These are phyloP conservation scores for Kingdonia uniflora DNA, from an alignment of 164 flowering plant genomes.

Conservation along the genomic window DNA sequence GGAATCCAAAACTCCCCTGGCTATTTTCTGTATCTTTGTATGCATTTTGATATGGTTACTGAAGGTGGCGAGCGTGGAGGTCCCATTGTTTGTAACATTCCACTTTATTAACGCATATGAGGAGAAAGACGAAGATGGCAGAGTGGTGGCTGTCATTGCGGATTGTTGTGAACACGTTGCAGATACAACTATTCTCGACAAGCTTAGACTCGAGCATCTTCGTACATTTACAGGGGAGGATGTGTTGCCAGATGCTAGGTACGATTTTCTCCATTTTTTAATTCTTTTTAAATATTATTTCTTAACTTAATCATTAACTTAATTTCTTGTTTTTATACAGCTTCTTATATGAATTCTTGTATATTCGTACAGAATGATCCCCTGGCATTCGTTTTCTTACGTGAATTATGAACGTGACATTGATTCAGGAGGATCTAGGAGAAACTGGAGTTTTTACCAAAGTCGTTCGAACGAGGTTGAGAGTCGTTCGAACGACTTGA, in stretches of 20 bases:
- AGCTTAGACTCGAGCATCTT: conserved; percentile 59
- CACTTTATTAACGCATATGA: conserved; percentile 96
- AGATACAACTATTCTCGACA: conserved; percentile 60
- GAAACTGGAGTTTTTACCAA: too few relatives aligned
- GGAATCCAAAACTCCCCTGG: too few relatives aligned
- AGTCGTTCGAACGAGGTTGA: too few relatives aligned
- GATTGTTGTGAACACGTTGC: conserved; percentile 95
- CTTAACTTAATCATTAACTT: too few relatives aligned
- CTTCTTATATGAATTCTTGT: too few relatives aligned
- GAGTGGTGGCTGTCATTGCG: conserved; percentile 51
- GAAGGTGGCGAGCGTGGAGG: conserved; percentile 95
- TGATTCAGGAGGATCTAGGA: too few relatives aligned
- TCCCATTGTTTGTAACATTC: conserved; percentile 79
- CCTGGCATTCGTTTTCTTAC: too few relatives aligned
- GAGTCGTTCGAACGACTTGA: too few relatives aligned
- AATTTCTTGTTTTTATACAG: too few relatives aligned
- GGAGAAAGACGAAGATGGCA: conserved; percentile 72
- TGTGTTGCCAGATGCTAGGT: conserved; percentile 85
- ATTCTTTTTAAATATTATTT: neutral
- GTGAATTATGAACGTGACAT: too few relatives aligned
- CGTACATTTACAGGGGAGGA: conserved; percentile 52
- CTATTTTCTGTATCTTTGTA: too few relatives aligned
- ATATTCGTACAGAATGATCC: too few relatives aligned
- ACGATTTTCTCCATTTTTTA: neutral
- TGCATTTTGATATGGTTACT: neutral